Conservation (phyloP, 208 protist genomes). For the Trypanosoma brucei region DNA sequence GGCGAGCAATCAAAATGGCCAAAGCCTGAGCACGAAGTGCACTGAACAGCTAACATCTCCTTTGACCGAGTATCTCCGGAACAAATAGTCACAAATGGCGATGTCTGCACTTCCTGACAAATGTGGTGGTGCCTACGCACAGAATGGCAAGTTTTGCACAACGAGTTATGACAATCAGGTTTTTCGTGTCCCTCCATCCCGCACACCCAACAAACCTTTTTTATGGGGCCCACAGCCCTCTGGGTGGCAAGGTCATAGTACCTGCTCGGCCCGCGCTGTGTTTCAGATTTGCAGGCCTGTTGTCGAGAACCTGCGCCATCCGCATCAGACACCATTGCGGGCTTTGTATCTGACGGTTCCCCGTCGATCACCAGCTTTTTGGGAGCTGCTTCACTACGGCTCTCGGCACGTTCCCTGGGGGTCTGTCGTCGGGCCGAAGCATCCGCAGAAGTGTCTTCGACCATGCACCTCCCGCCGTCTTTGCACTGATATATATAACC, state of each 20-base stretch:
- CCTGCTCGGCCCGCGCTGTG: conserved; percentile 22
- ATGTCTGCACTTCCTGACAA: conserved; percentile 23
- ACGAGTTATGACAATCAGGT: conserved; percentile 64
- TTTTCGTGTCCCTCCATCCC: conserved; percentile 79
- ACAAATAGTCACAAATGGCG: conserved; percentile 48
- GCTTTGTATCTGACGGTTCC: too few species aligned
- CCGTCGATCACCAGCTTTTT: background rate
- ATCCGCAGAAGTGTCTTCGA: background rate
- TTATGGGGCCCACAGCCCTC: conserved; percentile 18
- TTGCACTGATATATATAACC: conserved; percentile 56
- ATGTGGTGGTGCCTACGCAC: conserved; percentile 33
- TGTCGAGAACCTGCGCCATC: conserved; percentile 10
- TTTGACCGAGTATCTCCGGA: conserved; percentile 17
- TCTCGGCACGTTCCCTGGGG: background rate
- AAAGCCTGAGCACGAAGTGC: conserved; percentile 43
- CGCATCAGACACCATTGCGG: background rate
- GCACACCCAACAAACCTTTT: conserved; percentile 83
- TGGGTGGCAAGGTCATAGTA: conserved; percentile 64
- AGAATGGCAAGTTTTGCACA: conserved; percentile 68
- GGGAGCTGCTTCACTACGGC: background rate
- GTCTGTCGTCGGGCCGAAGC: background rate
- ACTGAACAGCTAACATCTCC: conserved; percentile 51
- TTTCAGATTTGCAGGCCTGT: background rate
- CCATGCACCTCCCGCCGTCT: conserved; percentile 29
- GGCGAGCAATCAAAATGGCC: conserved; percentile 71